Evolutionary conservation across 2,329 filamentous ascomycete genomes (phyloP).

Genomic region (Curvularia spicifera): DNA sequence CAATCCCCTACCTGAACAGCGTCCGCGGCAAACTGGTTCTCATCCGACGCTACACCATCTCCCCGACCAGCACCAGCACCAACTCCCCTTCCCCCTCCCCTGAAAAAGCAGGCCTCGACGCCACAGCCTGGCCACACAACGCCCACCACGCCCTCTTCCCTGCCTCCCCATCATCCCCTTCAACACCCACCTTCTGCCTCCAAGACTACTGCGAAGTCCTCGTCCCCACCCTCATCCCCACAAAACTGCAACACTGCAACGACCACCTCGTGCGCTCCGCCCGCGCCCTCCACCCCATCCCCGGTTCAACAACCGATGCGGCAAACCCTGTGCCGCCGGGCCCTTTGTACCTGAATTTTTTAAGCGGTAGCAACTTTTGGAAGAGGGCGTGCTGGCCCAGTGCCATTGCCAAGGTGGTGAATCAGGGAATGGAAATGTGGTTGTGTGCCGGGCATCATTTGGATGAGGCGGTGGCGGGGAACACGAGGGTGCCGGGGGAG

Average conservation of each 20-base stretch:
- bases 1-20: conserved; percentile 77
- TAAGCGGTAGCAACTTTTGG: conserved; percentile 94
- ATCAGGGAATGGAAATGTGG: conserved; percentile 72
- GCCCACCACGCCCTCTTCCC: conserved; percentile 77
- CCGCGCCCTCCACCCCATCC: conserved; percentile 44
- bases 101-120: conserved; percentile 59
- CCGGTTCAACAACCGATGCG: conserved; percentile 50
- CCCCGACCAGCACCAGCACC: conserved; percentile 1
- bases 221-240: conserved; percentile 74
- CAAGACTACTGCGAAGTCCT: conserved; percentile 95
- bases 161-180: conserved; percentile 19
- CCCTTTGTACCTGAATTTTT: conserved; percentile 88
- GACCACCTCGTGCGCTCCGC: conserved; percentile 77
- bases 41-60: conserved; percentile 76
- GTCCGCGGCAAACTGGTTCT: conserved; percentile 83
- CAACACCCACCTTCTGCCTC: conserved; percentile 65
- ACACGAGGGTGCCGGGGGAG: conserved; percentile 24
- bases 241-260: conserved; percentile 77
- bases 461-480: conserved; percentile 11
- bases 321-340: conserved; percentile 53
- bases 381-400: conserved; percentile 92
- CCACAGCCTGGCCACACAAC: conserved; percentile 82
- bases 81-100: not conserved
- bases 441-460: conserved; percentile 61
- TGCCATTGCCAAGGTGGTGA: conserved; percentile 84